phyloP scores from a whole-genome alignment of 768 basidiomycete species.

The Psilocybe tampanensis region DNA sequence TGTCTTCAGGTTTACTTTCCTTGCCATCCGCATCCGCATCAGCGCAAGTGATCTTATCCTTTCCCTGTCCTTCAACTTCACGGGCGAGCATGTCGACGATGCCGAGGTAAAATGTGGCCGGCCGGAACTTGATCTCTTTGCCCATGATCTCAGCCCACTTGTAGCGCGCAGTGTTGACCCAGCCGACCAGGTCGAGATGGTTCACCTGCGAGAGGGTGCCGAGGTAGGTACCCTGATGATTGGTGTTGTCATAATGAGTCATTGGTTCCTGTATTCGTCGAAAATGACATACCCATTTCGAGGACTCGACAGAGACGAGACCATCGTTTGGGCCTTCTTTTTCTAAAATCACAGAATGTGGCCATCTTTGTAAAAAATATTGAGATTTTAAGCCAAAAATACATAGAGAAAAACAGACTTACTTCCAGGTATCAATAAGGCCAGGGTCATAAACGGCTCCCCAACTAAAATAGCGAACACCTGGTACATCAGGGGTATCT shows the following conservation, averaged over 20 bases:
- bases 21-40: conserved; percentile 15
- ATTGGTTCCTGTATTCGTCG: no score
- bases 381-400: not conserved
- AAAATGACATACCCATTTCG: conserved; percentile 67
- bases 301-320: conserved; percentile 84
- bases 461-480: conserved; percentile 93
- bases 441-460: conserved; percentile 91
- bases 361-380: conserved; percentile 44
- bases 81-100: conserved; percentile 78
- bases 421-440: conserved; percentile 89
- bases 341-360: conserved; percentile 79
- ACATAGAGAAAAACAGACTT: conserved; percentile 20
- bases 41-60: not conserved
- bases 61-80: conserved; percentile 63
- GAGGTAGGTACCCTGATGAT: conserved; percentile 79
- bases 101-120: conserved; percentile 88
- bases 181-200: conserved; percentile 91
- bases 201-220: conserved; percentile 92
- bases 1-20: conserved; percentile 1
- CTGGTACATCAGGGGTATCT: conserved; percentile 74
- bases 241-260: not conserved
- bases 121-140: conserved; percentile 87
- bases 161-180: conserved; percentile 89
- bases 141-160: conserved; percentile 90
- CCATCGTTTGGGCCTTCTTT: conserved; percentile 96